Percentiles rank a stretch among this genome's conserved stretches.
These are phyloP conservation scores for Phytophthora sp. DNA, from an alignment of 352 stramenopile species.

Conservation along the genomic window DNA sequence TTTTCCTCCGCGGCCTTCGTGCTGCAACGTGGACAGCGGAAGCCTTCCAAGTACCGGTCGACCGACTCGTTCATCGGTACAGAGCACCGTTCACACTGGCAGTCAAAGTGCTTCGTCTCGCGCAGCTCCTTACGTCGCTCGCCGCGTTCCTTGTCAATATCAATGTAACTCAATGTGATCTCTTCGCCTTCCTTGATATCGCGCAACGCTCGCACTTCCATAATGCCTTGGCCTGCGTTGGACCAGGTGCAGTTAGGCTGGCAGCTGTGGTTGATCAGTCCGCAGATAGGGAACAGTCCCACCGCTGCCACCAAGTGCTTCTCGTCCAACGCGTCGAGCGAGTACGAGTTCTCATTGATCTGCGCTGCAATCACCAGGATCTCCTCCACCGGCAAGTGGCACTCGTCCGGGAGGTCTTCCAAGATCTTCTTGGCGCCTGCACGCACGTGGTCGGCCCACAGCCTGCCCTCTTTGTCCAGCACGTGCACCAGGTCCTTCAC, in stretches of 20 bases:
- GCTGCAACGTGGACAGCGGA: conserved; percentile 40
- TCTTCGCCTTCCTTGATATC: conserved; percentile 51
- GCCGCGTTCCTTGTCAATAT: conserved; percentile 43
- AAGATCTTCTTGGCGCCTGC: conserved; percentile 38
- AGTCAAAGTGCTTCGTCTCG: conserved; percentile 60
- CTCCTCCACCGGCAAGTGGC: conserved; percentile 45
- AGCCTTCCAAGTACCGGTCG: conserved; percentile 41
- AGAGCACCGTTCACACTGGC: conserved; percentile 46
- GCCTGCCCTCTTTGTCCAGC: conserved; percentile 26
- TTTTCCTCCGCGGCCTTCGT: conserved; percentile 11
- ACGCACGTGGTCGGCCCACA: conserved; percentile 43
- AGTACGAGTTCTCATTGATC: conserved; percentile 65
- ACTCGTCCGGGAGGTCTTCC: conserved; percentile 41
- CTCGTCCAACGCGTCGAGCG: conserved; percentile 45
- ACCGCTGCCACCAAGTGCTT: conserved; percentile 44
- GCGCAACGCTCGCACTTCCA: conserved; percentile 41
- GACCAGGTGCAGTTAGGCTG: conserved; percentile 56
- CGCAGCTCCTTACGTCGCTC: conserved; percentile 41
- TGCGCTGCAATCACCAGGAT: conserved; percentile 49
- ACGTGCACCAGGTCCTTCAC: conserved; percentile 49
- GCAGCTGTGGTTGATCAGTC: conserved; percentile 60
- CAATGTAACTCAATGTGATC: conserved; percentile 58
- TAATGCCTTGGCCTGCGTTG: conserved; percentile 42
- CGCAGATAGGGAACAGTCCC: conserved; percentile 49
- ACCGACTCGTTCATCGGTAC: conserved; percentile 40